Conservation (phyloP, 305 asterid species). For the Fraxinus ornus region DNA sequence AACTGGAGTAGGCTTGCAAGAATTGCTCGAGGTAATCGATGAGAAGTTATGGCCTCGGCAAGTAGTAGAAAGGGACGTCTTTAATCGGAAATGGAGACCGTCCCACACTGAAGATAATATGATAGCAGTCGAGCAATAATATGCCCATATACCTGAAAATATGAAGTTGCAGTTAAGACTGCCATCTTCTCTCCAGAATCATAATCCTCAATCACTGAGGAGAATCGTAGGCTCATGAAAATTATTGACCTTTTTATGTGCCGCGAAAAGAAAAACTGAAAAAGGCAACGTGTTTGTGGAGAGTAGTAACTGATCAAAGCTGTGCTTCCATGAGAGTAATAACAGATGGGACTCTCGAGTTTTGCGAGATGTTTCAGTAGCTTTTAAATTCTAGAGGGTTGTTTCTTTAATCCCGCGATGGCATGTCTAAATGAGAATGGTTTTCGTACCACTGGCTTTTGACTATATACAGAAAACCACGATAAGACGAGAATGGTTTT, state of each 20-base stretch:
- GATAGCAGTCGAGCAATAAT: slow-evolving; percentile 44
- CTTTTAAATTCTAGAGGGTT: not conserved
- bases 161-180: not conserved
- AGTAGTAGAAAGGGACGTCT: slow-evolving; percentile 45
- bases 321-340: not conserved
- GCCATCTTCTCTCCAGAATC: not conserved
- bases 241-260: not conserved
- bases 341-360: not conserved
- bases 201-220: not conserved
- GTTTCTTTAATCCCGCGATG: not conserved
- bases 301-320: not conserved
- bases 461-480: not conserved
- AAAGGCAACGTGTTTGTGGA: not conserved
- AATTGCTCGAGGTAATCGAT: slow-evolving; percentile 71
- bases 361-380: not conserved
- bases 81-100: slow-evolving; percentile 86
- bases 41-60: slow-evolving; percentile 45
- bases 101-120: slow-evolving; percentile 50
- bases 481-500: not conserved
- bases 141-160: not conserved
- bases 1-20: slow-evolving; percentile 79
- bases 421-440: not conserved
- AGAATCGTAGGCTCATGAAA: not conserved
- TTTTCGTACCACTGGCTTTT: not conserved
- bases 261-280: not conserved